Conservation (phyloP, 768 basidiomycete species). For the Tylopilus felleus region DNA sequence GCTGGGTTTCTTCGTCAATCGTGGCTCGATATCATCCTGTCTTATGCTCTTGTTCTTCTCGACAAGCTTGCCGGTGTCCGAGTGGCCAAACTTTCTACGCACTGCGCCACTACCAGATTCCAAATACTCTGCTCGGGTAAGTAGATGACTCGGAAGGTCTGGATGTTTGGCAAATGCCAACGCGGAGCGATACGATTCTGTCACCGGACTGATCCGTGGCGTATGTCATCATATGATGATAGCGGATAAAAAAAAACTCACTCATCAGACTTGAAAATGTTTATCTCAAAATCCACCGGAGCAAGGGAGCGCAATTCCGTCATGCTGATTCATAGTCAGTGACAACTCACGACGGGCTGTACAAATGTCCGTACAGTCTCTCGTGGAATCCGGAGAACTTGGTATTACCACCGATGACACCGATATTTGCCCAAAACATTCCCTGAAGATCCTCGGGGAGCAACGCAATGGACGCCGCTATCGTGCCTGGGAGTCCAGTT, state of each 20-base stretch:
- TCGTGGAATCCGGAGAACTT: constrained; percentile 69
- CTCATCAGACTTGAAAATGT: constrained; percentile 70
- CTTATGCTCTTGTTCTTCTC: constrained; percentile 24
- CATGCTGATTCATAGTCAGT: constrained; percentile 43
- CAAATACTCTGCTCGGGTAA: constrained; percentile 80
- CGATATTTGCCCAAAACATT: constrained; percentile 96
- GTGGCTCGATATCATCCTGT: constrained; percentile 25
- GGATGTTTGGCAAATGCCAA: constrained; percentile 52
- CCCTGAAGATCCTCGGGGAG: constrained; percentile 82
- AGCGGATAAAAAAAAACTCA: constrained; percentile 39
- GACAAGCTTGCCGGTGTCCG: constrained; percentile 37
- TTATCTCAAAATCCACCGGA: constrained; percentile 75
- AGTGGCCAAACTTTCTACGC: constrained; percentile 69
- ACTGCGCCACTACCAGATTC: constrained; percentile 78
- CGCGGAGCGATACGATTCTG: constrained; percentile 63
- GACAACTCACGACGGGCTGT: constrained; percentile 11
- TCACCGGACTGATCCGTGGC: constrained; percentile 51
- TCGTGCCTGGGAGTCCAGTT: constrained; percentile 69
- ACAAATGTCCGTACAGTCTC: constrained; percentile 55
- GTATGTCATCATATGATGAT: constrained; percentile 14
- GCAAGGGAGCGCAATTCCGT: constrained; percentile 76
- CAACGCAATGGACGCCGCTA: constrained; percentile 70
- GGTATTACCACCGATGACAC: constrained; percentile 80
- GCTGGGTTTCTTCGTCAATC: constrained; percentile 27
- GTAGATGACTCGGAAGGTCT: constrained; percentile 48